Base-by-base conservation (phyloP, 2,329 filamentous ascomycete species). In the Epichloe scottii region DNA sequence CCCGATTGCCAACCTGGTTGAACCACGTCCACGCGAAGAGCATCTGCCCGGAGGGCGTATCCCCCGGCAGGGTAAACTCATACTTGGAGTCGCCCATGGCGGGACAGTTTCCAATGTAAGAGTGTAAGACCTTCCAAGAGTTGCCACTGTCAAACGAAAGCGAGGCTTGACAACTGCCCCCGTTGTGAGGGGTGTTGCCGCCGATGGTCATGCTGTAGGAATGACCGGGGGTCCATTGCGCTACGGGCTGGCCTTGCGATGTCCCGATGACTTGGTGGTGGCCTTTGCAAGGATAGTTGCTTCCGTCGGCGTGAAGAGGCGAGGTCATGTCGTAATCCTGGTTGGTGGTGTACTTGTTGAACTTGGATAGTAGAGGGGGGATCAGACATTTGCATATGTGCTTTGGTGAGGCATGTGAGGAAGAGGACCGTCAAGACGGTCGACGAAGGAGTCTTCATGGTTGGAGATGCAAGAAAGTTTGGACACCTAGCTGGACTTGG, bases 211-310 rank as follows among this genome's bases (percentile, higher is more conserved):
- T 67, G 23, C 71, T 69, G 59, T 82, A 79, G 10, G 65, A 67
- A 21, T 68, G 63, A 4, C 81, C 81, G 3, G 76, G 71, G 7
- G 62, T 57, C 61, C 81, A 82, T 2, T 68, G 74, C 2, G 77
- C 79, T 19, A 81, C 77, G 4, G 79, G 66, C 19, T 70, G 65
- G 55, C 79, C 79, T 42, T 68, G 66, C 5, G 66, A 46, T 38
- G 73, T 73, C 58, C 74, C 76, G 30, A 79, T 57, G 46, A 75
- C 67, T 44, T 62, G 64, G 43, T 75, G 71, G 62, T 72, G 72
- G 56, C 82, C 81, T 71, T 89, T 89, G 77, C 87, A 93, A 7
- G 87, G 84, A 64, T 80, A 93, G 67, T 90, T 77, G 53, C 73
- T 72, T 30, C 84, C 83, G 53, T 73, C 70, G 21, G 72, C 62